Evolutionary conservation across 2,329 filamentous ascomycete species (phyloP), one percentile per base, ranked within the genome.

Genomic region (Apiospora kogelbergensis): DNA sequence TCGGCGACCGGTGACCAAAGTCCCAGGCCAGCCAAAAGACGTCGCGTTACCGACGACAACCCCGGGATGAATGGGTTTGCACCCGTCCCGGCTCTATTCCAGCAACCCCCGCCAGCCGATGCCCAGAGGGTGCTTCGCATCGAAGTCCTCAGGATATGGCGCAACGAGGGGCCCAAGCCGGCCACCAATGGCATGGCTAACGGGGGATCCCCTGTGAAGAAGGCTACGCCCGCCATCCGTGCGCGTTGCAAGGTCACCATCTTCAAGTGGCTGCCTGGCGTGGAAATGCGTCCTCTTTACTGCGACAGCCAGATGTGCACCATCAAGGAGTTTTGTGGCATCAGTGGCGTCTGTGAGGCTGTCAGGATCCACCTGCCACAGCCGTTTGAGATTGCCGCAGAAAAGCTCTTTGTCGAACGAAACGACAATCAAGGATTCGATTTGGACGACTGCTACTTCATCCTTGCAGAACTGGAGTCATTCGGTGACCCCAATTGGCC

Each of bases 301-400:
- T 86, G 85, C 71, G 83, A 87, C 73, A 87, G 83, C 70, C 85
- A 89, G 73, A 77, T 84, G 10, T 89, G 87, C 78, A 82, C 83
- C 57, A 78, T 89, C 70, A 84, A 81, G 66, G 80, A 85, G 3
- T 85, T 83, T 73, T 83, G 84, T 72, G 85, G 85, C 45, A 78
- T 83, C 2, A 79, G 82, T 66, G 83, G 81, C 37, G 80, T 81
- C 65, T 81, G 83, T 60, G 81, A 80, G 40, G 81, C 86, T 69
- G 83, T 85, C 15, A 82, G 84, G 63, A 79, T 89, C 33, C 82
- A 84, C 71, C 74, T 87, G 63, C 80, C 81, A 40, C 77, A 78
- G 26, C 85, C 87, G 1, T 89, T 89, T 70, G 81, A 81, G 45
- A 79, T 89, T 15, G 84, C 86, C 3, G 80, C 84, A 42, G 83